Percentiles rank a stretch among this genome's conserved stretches.
phyloP scores from a whole-genome alignment of 1,284 basidiomycete species.

The Ganoderma meredithae region DNA sequence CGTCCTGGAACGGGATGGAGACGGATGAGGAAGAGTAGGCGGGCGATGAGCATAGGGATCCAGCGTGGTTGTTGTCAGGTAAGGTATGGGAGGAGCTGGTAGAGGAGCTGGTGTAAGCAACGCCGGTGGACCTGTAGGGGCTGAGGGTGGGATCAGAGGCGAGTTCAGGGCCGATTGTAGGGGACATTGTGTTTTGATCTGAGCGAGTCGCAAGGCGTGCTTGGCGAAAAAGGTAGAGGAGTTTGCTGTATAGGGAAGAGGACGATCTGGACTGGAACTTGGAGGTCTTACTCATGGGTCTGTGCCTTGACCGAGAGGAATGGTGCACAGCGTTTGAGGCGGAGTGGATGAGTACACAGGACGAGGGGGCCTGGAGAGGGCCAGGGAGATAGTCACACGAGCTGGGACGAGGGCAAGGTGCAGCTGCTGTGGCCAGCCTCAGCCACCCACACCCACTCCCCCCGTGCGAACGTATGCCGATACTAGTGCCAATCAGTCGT shows the following conservation, averaged over 20 bases:
- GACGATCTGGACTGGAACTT: conserved; percentile 22
- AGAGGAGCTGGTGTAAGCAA: conserved; percentile 34
- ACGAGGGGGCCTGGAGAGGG: conserved; percentile 1
- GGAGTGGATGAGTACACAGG: background rate
- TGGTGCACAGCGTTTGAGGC: conserved; percentile 3
- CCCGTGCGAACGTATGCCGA: conserved; percentile 20
- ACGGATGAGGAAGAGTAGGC: conserved; percentile 48
- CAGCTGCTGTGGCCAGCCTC: background rate
- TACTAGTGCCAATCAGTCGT: background rate
- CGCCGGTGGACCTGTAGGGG: conserved; percentile 26
- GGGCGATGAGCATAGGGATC: conserved; percentile 31
- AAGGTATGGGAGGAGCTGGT: conserved; percentile 36
- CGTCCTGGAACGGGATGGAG: conserved; percentile 52
- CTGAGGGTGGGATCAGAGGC: conserved; percentile 30
- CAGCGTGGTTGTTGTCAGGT: conserved; percentile 25
- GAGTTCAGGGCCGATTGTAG: conserved; percentile 41
- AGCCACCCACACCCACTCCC: background rate
- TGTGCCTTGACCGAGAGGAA: conserved; percentile 3
- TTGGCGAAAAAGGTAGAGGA: conserved; percentile 34
- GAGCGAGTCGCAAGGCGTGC: conserved; percentile 32
- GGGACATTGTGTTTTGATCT: conserved; percentile 34
- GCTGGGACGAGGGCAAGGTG: conserved; percentile 12
- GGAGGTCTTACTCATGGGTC: conserved; percentile 26
- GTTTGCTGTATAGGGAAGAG: conserved; percentile 31
- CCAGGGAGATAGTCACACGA: conserved; percentile 27